Base-by-base conservation (phyloP, 192 early-diverging fungal genomes). In the Phycomyces nitens region DNA sequence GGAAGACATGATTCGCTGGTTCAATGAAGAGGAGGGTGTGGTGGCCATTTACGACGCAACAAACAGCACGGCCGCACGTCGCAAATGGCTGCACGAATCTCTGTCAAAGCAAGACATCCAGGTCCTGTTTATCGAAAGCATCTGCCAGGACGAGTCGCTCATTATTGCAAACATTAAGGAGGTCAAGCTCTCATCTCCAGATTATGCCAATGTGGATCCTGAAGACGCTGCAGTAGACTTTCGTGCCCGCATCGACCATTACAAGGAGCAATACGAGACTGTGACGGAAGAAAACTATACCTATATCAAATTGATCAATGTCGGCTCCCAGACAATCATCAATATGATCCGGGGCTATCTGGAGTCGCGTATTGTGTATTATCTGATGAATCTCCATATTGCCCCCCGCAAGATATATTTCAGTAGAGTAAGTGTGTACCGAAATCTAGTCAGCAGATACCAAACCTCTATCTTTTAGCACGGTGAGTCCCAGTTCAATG, bases 1-100 rank as follows among this genome's bases (percentile, higher is more conserved):
- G 34, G 81, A 86, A 9, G 95, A 99, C 72, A 94, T 99, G 94
- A 78, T 98, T 34, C 69, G 67, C 50, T 99, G 95, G 95, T 92
- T 98, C 63, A 83, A 88, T 55, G 82, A 85, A 61, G 87, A 91
- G 24, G 76, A 86, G 29, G 91, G 87, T 22, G 86, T 89, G 21
- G 92, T 98, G 23, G 96, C 93, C 0, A 78, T 98, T n/a, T 98
- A 98, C 68, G 98, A 99, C 73, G 98, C 96, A 27, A 99, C 98
- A 12, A 99, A 99, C 73, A 92, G 94, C 34, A 99, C 98, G 2
- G 79, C 72, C 10, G 83, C 88, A 24, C 80, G 98, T 59, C 75
- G 98, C 57, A 69, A 80, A 58, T 81, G 86, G 73, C 81, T 98
- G 16, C 66, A 86, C 34, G 83, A 91, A n/a, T 71, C 78, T 34